Evolutionary conservation across 345 rosid genomes (phyloP), one percentile per base, ranked within the genome.

Genomic region (Gynandropsis gynandra): DNA sequence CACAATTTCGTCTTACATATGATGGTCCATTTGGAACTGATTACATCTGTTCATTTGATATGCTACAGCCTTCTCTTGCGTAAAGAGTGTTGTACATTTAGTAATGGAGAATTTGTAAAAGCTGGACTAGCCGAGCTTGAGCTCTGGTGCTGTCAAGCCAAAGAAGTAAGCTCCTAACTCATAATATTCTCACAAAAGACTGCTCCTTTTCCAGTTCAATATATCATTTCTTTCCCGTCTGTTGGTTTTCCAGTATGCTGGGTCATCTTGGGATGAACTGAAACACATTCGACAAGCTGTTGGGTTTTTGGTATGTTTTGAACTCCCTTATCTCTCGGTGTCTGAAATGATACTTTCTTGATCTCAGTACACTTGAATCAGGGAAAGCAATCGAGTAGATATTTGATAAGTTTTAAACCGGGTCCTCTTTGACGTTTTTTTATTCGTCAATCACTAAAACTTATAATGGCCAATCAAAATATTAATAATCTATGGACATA

Each of bases 1-100:
- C 35, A 10, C 27, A 35, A 17, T 13, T 20, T 34, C 21, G 17
- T 19, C 40, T 33, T 48, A 35, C 36, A 37, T 9, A 24, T 13
- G 37, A 36, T 10, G 12, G 18, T 48, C 55, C 5, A 24, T 5
- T 24, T 24, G 29, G 29, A 24, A 33, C 16, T 27, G 47, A 45
- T 56, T 38, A 32, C 20, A 39, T 50, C 19, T 50, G 38, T 35
- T 20, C n/a, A 5, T 15, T 48, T 50, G 16, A 42, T 16, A 52
- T 50, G 56, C 41, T 69, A 49, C 71, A 87, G 97, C 69, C 89
- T 93, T 58, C 99, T 93, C 50, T 72, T 93, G 47, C 95, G 95
- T 20, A 94, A 95, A 18, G 99, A 93, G 74, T 93, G 99, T 13
- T 93, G 99, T 76, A 88, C 97, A 64, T 93, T 93, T 61, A 93